Evolutionary conservation across 768 basidiomycete species (phyloP), one percentile per base, ranked within the genome.

Genomic region (Hemileccinum impolitum): DNA sequence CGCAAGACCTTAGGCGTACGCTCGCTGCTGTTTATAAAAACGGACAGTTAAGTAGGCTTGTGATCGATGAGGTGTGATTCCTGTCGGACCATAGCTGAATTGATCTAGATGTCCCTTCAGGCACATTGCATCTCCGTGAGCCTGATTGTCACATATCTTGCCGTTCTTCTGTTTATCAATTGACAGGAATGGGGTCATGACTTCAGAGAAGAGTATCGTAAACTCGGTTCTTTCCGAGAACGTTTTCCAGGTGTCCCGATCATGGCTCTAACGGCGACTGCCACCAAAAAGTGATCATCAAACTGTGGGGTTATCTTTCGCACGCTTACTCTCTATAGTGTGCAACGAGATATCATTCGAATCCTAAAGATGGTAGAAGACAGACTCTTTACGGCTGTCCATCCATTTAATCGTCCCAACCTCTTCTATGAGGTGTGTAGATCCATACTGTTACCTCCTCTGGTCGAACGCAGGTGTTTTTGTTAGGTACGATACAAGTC

Each of bases 181-280:
- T 15, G 2, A 25, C 53, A 89, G 85, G 89, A 90, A 73, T 91
- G 88, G 90, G 88, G 87, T 0, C 87, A 90, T 41, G 82, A 89
- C 57, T 90, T 90, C 61, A 80, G 90, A 21, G 73, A 65, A 28
- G 84, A 89, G 37, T 93, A 91, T 59, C 72, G 89, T 38, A 76
- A 72, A 21, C 73, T 94, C 19, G 90, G 90, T 5, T 63, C 70
- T 34, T 87, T 94, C 63, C 79, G 90, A 2, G 72, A 78, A 32
- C 74, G 72, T 25, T 91, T 84, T 59, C 76, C 77, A 1, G 71
- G 75, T 48, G 78, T 92, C 4, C 90, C 91, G 1, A 84, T 94
- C 56, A 93, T 91, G 87, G 90, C 90, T 4, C 67, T 93, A 34
- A 93, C 90, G 1, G 90, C 90, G 2, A 90, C 87, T 13, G 90